Conservation (phyloP, 331 rosid genomes). For the Malus hybrid region DNA sequence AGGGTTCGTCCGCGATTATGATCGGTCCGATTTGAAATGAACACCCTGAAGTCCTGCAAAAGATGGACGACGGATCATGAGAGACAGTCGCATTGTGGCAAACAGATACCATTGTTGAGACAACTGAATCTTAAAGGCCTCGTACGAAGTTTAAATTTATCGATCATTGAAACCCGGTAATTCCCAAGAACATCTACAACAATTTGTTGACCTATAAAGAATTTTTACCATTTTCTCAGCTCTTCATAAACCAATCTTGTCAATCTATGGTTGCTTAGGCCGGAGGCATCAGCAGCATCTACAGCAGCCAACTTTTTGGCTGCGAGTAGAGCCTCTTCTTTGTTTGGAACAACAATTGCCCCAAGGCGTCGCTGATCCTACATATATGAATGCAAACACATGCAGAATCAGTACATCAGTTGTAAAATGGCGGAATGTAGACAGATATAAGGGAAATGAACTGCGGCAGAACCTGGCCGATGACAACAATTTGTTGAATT, state of each 20-base stretch:
- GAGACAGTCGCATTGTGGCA: not conserved
- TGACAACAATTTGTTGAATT: slow-evolving; percentile 81
- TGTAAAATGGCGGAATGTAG: not conserved
- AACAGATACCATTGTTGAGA: not conserved
- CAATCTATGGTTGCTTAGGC: slow-evolving; percentile 43
- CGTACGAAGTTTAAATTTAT: not conserved
- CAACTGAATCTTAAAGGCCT: not conserved
- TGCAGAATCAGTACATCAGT: not conserved
- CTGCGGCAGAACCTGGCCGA: slow-evolving; percentile 70
- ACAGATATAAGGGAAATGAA: not conserved
- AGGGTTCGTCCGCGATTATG: slow-evolving; percentile 63
- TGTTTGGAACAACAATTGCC: slow-evolving; percentile 83
- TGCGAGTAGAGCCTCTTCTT: slow-evolving; percentile 56
- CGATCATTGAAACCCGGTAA: not conserved
- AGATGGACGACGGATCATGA: not conserved
- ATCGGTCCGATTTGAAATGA: slow-evolving; percentile 84
- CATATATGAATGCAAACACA: slow-evolving; percentile 6
- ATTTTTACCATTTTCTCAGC: slow-evolving; percentile 53
- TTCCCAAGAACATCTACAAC: not conserved
- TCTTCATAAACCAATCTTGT: slow-evolving; percentile 50
- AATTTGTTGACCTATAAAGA: not conserved
- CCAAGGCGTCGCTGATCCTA: slow-evolving; percentile 95
- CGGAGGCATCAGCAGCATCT: slow-evolving; percentile 43
- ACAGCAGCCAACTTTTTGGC: slow-evolving; percentile 42
- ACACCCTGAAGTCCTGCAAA: slow-evolving; percentile 63